These are phyloP conservation scores for Hibiscus trionum DNA, from an alignment of 345 rosid genomes.

Conservation along the genomic window DNA sequence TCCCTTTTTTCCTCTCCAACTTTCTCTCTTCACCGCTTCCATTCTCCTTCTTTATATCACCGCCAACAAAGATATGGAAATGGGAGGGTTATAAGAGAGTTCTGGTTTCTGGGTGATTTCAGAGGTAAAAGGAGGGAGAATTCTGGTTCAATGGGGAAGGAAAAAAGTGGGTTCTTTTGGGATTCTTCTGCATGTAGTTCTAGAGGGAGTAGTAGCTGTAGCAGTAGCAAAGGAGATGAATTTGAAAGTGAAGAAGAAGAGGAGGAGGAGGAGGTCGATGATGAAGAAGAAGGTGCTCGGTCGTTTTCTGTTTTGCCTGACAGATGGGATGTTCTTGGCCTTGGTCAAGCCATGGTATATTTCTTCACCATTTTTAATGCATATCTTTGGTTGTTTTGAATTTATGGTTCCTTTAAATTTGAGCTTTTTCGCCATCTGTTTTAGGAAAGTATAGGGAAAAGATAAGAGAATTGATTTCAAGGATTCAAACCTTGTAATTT, in stretches of 20 bases:
- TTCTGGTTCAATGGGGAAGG: constrained; percentile 30
- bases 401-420: not conserved
- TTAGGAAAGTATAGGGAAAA: not conserved
- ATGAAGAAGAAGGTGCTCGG: constrained; percentile 10
- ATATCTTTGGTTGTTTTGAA: not conserved
- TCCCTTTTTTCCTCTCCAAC: constrained; percentile 30
- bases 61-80: constrained; percentile 11
- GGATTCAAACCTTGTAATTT: not conserved
- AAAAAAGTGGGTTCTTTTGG: constrained; percentile 20
- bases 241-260: constrained; percentile 30
- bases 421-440: not conserved
- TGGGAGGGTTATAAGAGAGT: constrained; percentile 5
- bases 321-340: constrained; percentile 89
- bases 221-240: constrained; percentile 19
- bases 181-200: constrained; percentile 21
- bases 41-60: constrained; percentile 24
- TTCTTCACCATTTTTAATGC: not conserved
- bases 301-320: constrained; percentile 47
- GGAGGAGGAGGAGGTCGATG: constrained; percentile 28
- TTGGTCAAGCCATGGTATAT: constrained; percentile 93
- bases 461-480: not conserved
- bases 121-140: constrained; percentile 12
- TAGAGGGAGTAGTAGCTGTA: not conserved
- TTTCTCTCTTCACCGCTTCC: constrained; percentile 30
- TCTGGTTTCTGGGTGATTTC: constrained; percentile 14